Conservation (phyloP, 257 asterid species). For the Voacanga thouarsii region DNA sequence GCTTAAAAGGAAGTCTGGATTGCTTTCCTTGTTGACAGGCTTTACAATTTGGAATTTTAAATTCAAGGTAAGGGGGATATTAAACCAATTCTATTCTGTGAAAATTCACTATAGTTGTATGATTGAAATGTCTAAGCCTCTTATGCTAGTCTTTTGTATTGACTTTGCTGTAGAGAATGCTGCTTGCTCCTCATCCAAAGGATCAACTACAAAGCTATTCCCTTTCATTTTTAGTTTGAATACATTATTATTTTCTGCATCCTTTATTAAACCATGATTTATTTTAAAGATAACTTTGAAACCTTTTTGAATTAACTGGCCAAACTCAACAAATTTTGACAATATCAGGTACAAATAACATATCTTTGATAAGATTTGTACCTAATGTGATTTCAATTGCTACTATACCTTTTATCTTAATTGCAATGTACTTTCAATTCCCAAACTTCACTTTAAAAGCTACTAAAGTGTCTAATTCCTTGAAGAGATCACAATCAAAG, state of each 20-base stretch:
- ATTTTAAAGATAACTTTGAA: neutral
- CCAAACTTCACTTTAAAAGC: too few relatives aligned
- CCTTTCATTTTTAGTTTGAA: conserved; percentile 4
- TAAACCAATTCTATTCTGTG: neutral
- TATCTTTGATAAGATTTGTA: conserved; percentile 5
- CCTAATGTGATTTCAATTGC: neutral
- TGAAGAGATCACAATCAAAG: neutral
- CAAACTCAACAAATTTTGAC: conserved; percentile 13
- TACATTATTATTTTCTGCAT: neutral
- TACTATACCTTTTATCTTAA: neutral
- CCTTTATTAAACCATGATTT: neutral
- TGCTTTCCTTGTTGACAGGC: conserved; percentile 22
- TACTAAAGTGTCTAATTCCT: too few relatives aligned
- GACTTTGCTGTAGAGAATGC: neutral
- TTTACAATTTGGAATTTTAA: too few relatives aligned
- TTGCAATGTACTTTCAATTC: neutral
- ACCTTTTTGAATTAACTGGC: too few relatives aligned
- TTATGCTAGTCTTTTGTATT: neutral
- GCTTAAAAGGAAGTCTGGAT: conserved; percentile 6
- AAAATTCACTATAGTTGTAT: conserved; percentile 2
- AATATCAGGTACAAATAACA: conserved; percentile 7
- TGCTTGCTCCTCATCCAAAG: conserved; percentile 5
- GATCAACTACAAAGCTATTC: conserved; percentile 8
- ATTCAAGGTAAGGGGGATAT: neutral
- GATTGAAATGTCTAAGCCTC: conserved; percentile 13